Conservation (phyloP, 139 green algal genomes). For the Chlamydomonas sp. region DNA sequence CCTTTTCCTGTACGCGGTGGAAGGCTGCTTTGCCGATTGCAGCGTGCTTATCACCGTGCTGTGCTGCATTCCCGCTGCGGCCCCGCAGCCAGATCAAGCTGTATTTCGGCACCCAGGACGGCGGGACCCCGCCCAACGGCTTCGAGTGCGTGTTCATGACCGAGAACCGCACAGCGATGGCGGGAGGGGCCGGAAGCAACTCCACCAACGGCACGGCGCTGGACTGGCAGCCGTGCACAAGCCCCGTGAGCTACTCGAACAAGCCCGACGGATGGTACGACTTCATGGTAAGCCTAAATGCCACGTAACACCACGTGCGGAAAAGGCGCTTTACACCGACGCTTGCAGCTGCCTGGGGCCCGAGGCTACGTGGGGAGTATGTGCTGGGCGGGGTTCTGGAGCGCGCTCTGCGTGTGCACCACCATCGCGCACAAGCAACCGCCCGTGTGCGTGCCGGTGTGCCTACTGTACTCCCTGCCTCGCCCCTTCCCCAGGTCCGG, state of each 20-base stretch:
- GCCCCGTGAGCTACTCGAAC: background rate
- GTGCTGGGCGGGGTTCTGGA: too few relatives aligned
- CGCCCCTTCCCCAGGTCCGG: background rate
- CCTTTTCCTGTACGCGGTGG: too few relatives aligned
- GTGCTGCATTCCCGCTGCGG: too few relatives aligned
- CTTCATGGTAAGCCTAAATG: slow-evolving; percentile 7
- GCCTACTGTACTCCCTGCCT: background rate
- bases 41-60: too few relatives aligned
- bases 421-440: too few relatives aligned
- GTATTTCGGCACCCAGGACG: slow-evolving; percentile 51
- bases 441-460: too few relatives aligned
- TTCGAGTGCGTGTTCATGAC: slow-evolving; percentile 55
- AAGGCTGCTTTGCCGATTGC: too few relatives aligned
- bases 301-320: background rate
- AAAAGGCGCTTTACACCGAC: too few relatives aligned
- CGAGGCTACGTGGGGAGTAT: too few relatives aligned
- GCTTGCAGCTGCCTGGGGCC: too few relatives aligned
- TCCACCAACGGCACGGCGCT: too few relatives aligned
- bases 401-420: too few relatives aligned
- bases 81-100: slow-evolving; percentile 31
- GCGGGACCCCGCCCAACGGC: slow-evolving; percentile 2
- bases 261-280: slow-evolving; percentile 26
- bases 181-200: background rate
- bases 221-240: background rate
- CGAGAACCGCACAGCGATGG: background rate